Conservation (phyloP, 2,329 filamentous ascomycete genomes). For the Alternaria metachromatica region DNA sequence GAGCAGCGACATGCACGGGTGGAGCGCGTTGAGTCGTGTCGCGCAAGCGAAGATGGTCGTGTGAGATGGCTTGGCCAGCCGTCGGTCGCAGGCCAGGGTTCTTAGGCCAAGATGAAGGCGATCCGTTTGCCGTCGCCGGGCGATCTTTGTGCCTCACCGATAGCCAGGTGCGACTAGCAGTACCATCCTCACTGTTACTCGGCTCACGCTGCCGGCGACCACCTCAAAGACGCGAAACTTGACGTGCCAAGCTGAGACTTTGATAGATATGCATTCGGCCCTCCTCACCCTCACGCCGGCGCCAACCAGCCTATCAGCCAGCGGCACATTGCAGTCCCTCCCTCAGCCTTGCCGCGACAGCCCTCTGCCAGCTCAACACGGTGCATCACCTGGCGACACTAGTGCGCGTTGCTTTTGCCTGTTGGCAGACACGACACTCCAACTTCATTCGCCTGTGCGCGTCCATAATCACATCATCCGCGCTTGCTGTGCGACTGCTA, state of each 20-base stretch:
- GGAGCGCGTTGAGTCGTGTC: slow-evolving; percentile 30
- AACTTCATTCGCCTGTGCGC: background rate
- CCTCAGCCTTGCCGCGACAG: slow-evolving; percentile 13
- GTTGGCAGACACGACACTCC: background rate
- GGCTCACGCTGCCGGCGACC: background rate
- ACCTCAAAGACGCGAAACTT: background rate
- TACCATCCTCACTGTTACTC: background rate
- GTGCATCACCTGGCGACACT: slow-evolving; percentile 3
- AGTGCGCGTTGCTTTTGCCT: slow-evolving; percentile 1
- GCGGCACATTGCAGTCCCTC: slow-evolving; percentile 20
- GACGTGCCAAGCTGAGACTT: slow-evolving; percentile 6
- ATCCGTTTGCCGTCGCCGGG: slow-evolving; percentile 13
- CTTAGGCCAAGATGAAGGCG: slow-evolving; percentile 18
- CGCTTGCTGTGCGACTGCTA: background rate
- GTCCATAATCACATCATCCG: background rate
- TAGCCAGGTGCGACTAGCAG: background rate
- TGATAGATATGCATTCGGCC: slow-evolving; percentile 15
- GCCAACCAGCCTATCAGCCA: slow-evolving; percentile 21
- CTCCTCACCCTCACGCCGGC: slow-evolving; percentile 9
- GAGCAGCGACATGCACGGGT: slow-evolving; percentile 36
- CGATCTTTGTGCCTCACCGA: slow-evolving; percentile 8
- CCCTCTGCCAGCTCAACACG: slow-evolving; percentile 13
- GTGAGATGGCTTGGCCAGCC: slow-evolving; percentile 24
- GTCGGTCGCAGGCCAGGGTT: slow-evolving; percentile 12
- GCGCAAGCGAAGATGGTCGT: slow-evolving; percentile 31